A percentile compares a stretch with the other conserved stretches of the same genome.
These are phyloP conservation scores for Colletotrichum echinochloae DNA, from an alignment of 2,329 filamentous ascomycete species.

Conservation along the genomic window DNA sequence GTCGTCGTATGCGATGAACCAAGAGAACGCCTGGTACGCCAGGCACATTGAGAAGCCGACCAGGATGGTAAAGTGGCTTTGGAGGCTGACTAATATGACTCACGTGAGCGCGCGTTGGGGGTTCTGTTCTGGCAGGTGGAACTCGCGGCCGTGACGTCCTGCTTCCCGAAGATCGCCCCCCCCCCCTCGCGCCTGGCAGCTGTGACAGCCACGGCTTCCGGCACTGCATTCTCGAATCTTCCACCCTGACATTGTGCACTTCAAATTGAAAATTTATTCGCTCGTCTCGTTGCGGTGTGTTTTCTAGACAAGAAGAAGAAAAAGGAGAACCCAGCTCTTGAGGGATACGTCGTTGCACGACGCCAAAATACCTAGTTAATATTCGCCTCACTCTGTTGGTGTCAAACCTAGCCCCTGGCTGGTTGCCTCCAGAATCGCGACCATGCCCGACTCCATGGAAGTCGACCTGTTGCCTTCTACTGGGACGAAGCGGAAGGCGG, in stretches of 20 bases:
- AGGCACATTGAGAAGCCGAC: neutral
- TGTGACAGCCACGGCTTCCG: neutral
- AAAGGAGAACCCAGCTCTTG: neutral
- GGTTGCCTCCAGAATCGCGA: neutral
- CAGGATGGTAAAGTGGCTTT: neutral
- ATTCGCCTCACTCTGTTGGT: neutral
- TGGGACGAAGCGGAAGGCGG: slow-evolving; percentile 64
- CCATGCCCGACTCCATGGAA: slow-evolving; percentile 50
- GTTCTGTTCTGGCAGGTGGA: neutral
- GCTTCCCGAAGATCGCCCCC: neutral
- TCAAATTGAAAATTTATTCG: neutral
- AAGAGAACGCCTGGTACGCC: neutral
- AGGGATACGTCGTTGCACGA: neutral
- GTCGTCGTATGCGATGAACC: neutral
- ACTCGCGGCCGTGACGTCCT: neutral
- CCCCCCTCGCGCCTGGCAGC: neutral
- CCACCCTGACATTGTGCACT: neutral
- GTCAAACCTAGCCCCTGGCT: neutral
- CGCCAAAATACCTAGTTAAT: neutral
- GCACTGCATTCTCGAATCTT: neutral
- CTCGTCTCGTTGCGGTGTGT: neutral
- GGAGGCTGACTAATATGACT: neutral
- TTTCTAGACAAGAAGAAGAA: neutral
- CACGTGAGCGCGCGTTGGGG: neutral
- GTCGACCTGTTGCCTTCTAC: slow-evolving; percentile 60